phyloP scores from a whole-genome alignment of 768 basidiomycete species.

The Royoungia palumana region DNA sequence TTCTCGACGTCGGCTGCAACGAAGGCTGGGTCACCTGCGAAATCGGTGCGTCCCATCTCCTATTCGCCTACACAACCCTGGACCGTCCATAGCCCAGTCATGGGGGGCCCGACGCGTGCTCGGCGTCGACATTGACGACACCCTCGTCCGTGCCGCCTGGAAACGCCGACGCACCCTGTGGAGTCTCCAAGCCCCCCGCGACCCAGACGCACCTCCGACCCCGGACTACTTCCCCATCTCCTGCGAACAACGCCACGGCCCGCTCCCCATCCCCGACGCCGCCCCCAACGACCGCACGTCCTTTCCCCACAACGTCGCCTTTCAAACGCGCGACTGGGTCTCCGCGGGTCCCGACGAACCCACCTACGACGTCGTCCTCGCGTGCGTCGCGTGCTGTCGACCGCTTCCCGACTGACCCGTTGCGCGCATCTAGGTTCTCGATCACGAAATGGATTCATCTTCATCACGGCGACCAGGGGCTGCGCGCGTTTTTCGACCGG shows the following conservation, averaged over 20 bases:
- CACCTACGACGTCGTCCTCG: slow-evolving; percentile 75
- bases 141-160: slow-evolving; percentile 75
- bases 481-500: slow-evolving; percentile 64
- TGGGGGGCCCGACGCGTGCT: slow-evolving; percentile 62
- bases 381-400: slow-evolving; percentile 45
- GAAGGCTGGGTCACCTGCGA: slow-evolving; percentile 84
- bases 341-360: slow-evolving; percentile 47
- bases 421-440: slow-evolving; percentile 45
- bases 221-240: slow-evolving; percentile 74
- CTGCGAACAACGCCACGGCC: slow-evolving; percentile 71
- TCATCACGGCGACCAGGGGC: slow-evolving; percentile 70
- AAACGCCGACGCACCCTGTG: slow-evolving; percentile 63
- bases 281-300: slow-evolving; percentile 34
- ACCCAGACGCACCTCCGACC: neutral
- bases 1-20: slow-evolving; percentile 87
- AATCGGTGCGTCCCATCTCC: slow-evolving; percentile 51
- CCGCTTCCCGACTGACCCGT: neutral
- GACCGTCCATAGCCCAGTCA: slow-evolving; percentile 52
- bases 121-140: slow-evolving; percentile 84
- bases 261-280: slow-evolving; percentile 57
- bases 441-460: slow-evolving; percentile 93
- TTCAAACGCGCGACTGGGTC: slow-evolving; percentile 76
- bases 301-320: slow-evolving; percentile 80
- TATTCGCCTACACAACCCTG: neutral
- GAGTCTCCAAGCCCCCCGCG: slow-evolving; percentile 51